Conservation (phyloP, 805 yeast species). For the Nakazawaea anatomiae region DNA sequence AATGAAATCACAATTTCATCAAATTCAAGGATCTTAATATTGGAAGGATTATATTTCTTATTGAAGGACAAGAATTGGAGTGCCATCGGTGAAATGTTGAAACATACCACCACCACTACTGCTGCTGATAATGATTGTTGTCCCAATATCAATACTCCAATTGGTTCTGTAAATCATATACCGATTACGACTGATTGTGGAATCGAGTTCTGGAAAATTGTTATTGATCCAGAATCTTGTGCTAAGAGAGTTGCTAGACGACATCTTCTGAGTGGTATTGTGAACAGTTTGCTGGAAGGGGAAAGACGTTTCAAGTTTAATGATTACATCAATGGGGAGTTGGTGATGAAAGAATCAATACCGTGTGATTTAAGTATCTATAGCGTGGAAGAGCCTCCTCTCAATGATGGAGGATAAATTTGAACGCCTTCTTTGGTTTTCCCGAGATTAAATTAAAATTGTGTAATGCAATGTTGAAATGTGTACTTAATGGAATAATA, state of each 20-base stretch:
- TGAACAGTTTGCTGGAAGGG: slow-evolving; percentile 42
- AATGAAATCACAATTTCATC: slow-evolving; percentile 42
- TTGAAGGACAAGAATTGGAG: slow-evolving; percentile 57
- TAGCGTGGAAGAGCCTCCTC: background rate
- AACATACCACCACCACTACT: slow-evolving; percentile 1
- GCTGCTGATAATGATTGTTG: background rate
- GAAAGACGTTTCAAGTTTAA: slow-evolving; percentile 41
- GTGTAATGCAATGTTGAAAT: too few relatives aligned
- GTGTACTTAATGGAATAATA: too few relatives aligned
- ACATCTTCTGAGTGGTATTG: slow-evolving; percentile 58
- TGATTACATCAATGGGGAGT: slow-evolving; percentile 60
- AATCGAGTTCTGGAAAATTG: slow-evolving; percentile 46
- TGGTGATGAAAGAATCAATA: slow-evolving; percentile 15
- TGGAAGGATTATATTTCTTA: slow-evolving; percentile 75
- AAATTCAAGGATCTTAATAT: slow-evolving; percentile 46
- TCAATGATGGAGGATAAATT: too few relatives aligned
- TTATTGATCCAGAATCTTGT: slow-evolving; percentile 38
- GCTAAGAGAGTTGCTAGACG: slow-evolving; percentile 57
- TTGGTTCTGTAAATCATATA: background rate
- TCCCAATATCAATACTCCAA: background rate
- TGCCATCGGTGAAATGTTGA: slow-evolving; percentile 32
- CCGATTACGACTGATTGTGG: slow-evolving; percentile 10
- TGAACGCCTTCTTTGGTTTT: too few relatives aligned
- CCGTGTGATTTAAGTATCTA: slow-evolving; percentile 15
- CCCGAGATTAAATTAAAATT: too few relatives aligned